A percentile compares a stretch with the other conserved stretches of the same genome.
phyloP scores from a whole-genome alignment of 305 asterid genomes.

The Plantago coronopus region DNA sequence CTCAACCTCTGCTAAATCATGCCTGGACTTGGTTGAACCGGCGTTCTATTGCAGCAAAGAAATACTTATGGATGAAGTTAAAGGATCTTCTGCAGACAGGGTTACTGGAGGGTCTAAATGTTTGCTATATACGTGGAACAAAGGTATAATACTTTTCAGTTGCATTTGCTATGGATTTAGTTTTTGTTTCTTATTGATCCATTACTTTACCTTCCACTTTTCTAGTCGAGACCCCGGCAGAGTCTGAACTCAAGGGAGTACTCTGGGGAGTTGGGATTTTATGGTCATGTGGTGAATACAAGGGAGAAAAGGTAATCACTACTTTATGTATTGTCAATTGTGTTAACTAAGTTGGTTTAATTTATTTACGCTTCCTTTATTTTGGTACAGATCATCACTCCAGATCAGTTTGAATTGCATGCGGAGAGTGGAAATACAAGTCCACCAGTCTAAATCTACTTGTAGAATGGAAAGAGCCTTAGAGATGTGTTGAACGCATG shows the following conservation, averaged over 20 bases:
- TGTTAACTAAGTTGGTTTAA: conserved; percentile 6
- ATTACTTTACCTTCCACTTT: conserved; percentile 14
- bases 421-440: conserved; percentile 73
- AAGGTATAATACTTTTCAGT: conserved; percentile 40
- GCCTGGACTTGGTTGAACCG: too few species aligned
- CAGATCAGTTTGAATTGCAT: conserved; percentile 74
- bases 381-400: conserved; percentile 59
- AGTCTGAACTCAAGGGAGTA: conserved; percentile 54
- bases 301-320: conserved; percentile 50
- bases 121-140: conserved; percentile 53
- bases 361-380: conserved; percentile 22
- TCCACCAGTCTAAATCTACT: conserved; percentile 70
- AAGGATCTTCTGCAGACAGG: conserved; percentile 85
- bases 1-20: too few species aligned
- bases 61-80: too few species aligned
- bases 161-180: conserved; percentile 15
- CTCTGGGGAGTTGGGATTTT: conserved; percentile 66
- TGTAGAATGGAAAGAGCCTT: conserved; percentile 73
- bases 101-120: conserved; percentile 68
- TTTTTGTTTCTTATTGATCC: conserved; percentile 12
- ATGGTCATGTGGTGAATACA: conserved; percentile 70
- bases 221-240: conserved; percentile 45
- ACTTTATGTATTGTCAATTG: not conserved
- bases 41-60: too few species aligned
- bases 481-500: conserved; percentile 71